These are phyloP conservation scores for Apiotrichum sp. DNA, from an alignment of 1,284 basidiomycete species.

Conservation along the genomic window DNA sequence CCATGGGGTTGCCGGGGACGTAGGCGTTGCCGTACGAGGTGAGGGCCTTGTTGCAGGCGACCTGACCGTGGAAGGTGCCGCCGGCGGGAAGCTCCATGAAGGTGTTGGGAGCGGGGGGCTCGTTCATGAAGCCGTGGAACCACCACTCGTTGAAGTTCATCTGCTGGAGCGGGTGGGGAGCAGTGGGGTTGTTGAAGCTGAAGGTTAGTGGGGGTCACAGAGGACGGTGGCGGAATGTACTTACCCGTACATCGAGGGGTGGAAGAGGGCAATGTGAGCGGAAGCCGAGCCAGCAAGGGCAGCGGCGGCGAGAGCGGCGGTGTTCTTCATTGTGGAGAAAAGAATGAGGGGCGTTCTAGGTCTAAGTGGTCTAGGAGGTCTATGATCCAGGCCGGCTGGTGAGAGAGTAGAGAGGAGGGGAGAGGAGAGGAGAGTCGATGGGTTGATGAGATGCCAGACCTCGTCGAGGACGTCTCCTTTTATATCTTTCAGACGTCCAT, in stretches of 20 bases:
- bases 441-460: neutral
- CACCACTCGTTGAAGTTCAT: slow-evolving; percentile 61
- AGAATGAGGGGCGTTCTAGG: too few relatives aligned
- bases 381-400: neutral
- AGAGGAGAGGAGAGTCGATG: neutral
- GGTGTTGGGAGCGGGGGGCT: slow-evolving; percentile 21
- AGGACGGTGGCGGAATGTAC: slow-evolving; percentile 4
- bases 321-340: neutral
- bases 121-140: slow-evolving; percentile 51
- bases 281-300: slow-evolving; percentile 1
- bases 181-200: neutral
- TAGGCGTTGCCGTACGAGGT: slow-evolving; percentile 11
- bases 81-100: slow-evolving; percentile 40
- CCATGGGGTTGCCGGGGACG: neutral
- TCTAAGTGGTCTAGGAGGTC: neutral
- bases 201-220: too few relatives aligned
- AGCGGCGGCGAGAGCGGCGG: neutral
- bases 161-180: slow-evolving; percentile 53
- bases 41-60: slow-evolving; percentile 35
- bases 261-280: slow-evolving; percentile 40
- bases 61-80: slow-evolving; percentile 31
- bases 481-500: too few relatives aligned
- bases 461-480: too few relatives aligned
- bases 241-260: slow-evolving; percentile 43
- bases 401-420: neutral